These are phyloP conservation scores for Rhizopogon parksii DNA, from an alignment of 1,284 basidiomycete species.

Conservation along the genomic window DNA sequence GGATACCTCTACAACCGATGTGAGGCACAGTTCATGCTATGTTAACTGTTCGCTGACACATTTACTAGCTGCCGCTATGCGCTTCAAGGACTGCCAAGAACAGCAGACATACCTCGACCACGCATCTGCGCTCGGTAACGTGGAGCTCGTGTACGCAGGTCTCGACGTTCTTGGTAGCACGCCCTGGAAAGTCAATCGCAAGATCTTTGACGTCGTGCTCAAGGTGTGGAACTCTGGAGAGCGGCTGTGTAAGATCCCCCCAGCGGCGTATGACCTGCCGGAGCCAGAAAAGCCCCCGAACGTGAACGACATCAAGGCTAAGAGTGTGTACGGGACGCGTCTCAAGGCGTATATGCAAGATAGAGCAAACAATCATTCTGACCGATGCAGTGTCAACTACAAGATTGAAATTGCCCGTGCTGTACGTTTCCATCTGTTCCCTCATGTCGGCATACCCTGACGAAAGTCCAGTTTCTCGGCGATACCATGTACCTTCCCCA, in stretches of 20 bases:
- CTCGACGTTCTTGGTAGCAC: conserved; percentile 89
- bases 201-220: conserved; percentile 68
- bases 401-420: conserved; percentile 95
- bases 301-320: conserved; percentile 60
- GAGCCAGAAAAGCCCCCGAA: conserved; percentile 65
- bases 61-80: conserved; percentile 68
- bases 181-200: conserved; percentile 85
- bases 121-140: conserved; percentile 69
- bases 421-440: conserved; percentile 38
- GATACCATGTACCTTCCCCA: conserved; percentile 94
- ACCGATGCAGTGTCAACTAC: conserved; percentile 92
- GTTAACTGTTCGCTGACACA: neutral
- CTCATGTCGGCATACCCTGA: conserved; percentile 5
- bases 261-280: conserved; percentile 49
- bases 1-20: conserved; percentile 79
- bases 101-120: conserved; percentile 77
- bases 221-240: conserved; percentile 82
- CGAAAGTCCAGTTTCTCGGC: conserved; percentile 56
- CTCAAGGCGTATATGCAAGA: conserved; percentile 56
- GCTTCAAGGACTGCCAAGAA: conserved; percentile 88
- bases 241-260: conserved; percentile 72
- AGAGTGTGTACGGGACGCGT: conserved; percentile 53
- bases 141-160: conserved; percentile 84
- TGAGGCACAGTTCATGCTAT: conserved; percentile 22
- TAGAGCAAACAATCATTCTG: conserved; percentile 80